Evolutionary conservation across 164 flowering plant species (phyloP).

Genomic region (Macadamia integrifolia): DNA sequence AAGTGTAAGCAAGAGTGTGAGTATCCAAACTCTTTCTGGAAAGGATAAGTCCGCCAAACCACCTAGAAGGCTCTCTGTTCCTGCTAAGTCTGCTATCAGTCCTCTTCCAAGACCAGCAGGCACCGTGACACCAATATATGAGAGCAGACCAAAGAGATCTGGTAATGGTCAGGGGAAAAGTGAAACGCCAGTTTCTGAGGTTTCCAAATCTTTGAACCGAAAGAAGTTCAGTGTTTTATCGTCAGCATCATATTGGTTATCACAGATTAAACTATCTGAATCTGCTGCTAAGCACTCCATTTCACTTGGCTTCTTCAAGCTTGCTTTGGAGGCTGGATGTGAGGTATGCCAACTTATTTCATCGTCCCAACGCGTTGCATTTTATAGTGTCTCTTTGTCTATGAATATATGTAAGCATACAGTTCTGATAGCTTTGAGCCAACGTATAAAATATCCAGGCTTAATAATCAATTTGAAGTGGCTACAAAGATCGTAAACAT

Average conservation of each 20-base stretch:
- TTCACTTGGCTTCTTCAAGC: conserved; percentile 91
- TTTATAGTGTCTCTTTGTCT: too few species aligned
- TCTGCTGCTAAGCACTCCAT: conserved; percentile 70
- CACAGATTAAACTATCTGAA: conserved; percentile 85
- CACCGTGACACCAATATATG: conserved; percentile 64
- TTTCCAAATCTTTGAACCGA: conserved; percentile 36
- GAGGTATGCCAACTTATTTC: conserved; percentile 46
- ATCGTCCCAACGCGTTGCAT: too few species aligned
- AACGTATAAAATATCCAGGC: too few species aligned
- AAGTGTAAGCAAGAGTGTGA: conserved; percentile 66
- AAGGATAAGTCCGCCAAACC: conserved; percentile 76
- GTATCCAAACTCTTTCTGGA: conserved; percentile 63
- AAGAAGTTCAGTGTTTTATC: conserved; percentile 46
- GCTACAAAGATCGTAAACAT: too few species aligned
- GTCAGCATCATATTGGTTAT: conserved; percentile 78
- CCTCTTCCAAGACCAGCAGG: conserved; percentile 39
- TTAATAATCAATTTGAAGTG: too few species aligned
- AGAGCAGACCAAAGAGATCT: conserved; percentile 38
- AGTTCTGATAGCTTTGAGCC: too few species aligned
- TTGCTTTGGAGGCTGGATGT: conserved; percentile 83
- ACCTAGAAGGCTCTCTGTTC: conserved; percentile 81
- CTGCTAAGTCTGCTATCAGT: conserved; percentile 45
- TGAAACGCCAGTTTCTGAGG: conserved; percentile 63
- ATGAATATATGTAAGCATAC: too few species aligned
- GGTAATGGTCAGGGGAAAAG: conserved; percentile 27